phyloP scores from a whole-genome alignment of 768 basidiomycete genomes.

The Termitomyces sp. region DNA sequence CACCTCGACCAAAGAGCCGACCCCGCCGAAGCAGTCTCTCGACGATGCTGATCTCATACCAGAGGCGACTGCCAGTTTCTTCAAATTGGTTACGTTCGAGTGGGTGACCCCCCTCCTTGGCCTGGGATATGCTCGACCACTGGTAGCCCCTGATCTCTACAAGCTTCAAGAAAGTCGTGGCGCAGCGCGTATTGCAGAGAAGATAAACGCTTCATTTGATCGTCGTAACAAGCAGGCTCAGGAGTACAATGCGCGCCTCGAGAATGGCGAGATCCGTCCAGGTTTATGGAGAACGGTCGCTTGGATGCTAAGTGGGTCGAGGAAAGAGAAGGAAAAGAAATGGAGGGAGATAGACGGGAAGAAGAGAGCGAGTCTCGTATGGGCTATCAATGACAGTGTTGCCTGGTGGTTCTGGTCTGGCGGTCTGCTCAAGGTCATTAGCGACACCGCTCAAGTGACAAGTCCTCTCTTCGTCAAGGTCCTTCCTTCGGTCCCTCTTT shows the following conservation, averaged over 20 bases:
- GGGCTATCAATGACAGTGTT: conserved; percentile 73
- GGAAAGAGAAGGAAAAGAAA: conserved; percentile 47
- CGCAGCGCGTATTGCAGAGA: conserved; percentile 53
- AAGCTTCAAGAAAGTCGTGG: conserved; percentile 61
- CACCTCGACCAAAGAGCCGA: conserved; percentile 30
- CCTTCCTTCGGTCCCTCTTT: conserved; percentile 6
- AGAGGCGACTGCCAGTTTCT: conserved; percentile 57
- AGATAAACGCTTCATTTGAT: conserved; percentile 62
- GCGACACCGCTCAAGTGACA: conserved; percentile 67
- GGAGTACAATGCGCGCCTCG: conserved; percentile 67
- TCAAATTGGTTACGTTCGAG: conserved; percentile 55
- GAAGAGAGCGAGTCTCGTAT: conserved; percentile 53
- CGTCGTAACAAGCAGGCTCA: conserved; percentile 47
- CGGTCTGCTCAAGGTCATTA: conserved; percentile 52
- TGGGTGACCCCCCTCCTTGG: conserved; percentile 73
- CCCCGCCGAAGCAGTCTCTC: conserved; percentile 44
- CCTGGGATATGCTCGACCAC: conserved; percentile 74
- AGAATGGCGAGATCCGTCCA: conserved; percentile 56
- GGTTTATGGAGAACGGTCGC: conserved; percentile 42
- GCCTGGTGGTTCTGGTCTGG: conserved; percentile 76
- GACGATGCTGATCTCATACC: conserved; percentile 60
- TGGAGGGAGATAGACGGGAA: conserved; percentile 65
- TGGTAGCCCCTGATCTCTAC: conserved; percentile 78
- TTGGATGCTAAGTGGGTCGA: conserved; percentile 56
- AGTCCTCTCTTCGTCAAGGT: conserved; percentile 79